Conservation (phyloP, 371 early-diverging fungal species). For the Mortierella sp. region DNA sequence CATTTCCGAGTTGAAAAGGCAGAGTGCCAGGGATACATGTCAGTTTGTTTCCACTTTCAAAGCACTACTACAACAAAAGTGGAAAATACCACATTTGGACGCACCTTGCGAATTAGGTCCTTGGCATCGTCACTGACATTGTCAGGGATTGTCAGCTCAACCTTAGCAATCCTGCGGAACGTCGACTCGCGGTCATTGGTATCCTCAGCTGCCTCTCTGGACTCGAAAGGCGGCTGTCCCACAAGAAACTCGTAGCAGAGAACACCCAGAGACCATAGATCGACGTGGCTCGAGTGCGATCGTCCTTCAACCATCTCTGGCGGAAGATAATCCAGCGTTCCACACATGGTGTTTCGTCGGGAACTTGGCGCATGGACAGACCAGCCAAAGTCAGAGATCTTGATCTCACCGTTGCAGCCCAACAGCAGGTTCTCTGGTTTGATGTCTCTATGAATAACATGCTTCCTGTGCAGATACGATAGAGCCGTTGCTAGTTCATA, state of each 20-base stretch:
- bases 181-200: conserved; percentile 59
- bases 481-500: conserved; percentile 91
- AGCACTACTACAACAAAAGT: neutral
- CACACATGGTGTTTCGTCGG: conserved; percentile 93
- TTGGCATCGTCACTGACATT: conserved; percentile 87
- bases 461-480: conserved; percentile 91
- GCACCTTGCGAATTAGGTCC: conserved; percentile 89
- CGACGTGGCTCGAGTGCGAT: conserved; percentile 90
- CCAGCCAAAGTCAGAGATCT: conserved; percentile 99
- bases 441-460: conserved; percentile 97
- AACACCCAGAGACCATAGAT: conserved; percentile 99
- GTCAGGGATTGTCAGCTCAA: conserved; percentile 88
- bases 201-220: conserved; percentile 43
- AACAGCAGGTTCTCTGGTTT: conserved; percentile 98
- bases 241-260: conserved; percentile 96
- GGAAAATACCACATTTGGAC: conserved; percentile 5
- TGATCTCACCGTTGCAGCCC: conserved; percentile 87
- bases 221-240: conserved; percentile 98
- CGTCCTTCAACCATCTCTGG: conserved; percentile 96
- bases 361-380: conserved; percentile 94
- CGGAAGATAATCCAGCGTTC: conserved; percentile 98
- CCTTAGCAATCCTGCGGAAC: conserved; percentile 86
- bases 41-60: neutral
- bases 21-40: neutral
- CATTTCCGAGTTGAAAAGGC: neutral